Percentiles rank a stretch among this genome's conserved stretches.
Evolutionary conservation across 352 stramenopile species (phyloP).

Genomic region (Globisporangium abappressorium): DNA sequence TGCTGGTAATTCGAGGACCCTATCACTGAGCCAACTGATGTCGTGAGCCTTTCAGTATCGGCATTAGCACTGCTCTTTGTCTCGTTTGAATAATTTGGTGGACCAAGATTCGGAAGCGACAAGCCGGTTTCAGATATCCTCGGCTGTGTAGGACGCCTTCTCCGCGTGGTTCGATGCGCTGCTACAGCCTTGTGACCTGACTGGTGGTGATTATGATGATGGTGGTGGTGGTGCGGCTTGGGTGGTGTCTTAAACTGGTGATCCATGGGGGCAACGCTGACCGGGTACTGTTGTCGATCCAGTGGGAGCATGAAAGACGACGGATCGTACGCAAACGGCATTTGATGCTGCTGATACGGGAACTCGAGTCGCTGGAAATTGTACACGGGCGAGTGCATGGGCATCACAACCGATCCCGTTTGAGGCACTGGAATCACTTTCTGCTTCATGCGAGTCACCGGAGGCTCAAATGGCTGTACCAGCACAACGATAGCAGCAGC

Average conservation of each 20-base stretch:
- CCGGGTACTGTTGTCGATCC: conserved; percentile 2
- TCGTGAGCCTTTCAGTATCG: not conserved
- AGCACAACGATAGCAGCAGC: not conserved
- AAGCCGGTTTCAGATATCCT: conserved; percentile 3
- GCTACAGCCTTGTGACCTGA: not conserved
- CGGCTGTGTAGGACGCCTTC: conserved; percentile 8
- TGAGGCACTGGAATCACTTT: conserved; percentile 14
- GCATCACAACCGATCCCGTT: conserved; percentile 8
- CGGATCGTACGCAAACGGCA: conserved; percentile 10
- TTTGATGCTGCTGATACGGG: not conserved
- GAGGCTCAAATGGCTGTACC: conserved; percentile 7
- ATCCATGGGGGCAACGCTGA: conserved; percentile 9
- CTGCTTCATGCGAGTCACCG: conserved; percentile 6
- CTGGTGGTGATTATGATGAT: not conserved
- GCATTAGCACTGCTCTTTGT: not conserved
- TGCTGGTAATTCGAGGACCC: not conserved
- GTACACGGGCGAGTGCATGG: conserved; percentile 16
- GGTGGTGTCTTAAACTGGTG: conserved; percentile 4
- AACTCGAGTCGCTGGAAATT: conserved; percentile 4
- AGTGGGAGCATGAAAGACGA: conserved; percentile 10
- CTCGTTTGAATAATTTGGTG: not conserved
- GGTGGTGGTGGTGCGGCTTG: not conserved
- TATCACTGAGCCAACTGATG: not conserved
- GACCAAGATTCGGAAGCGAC: conserved; percentile 1
- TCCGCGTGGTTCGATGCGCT: conserved; percentile 4